These are phyloP conservation scores for Porcisia deanei DNA, from an alignment of 208 protist species.

Conservation along the genomic window DNA sequence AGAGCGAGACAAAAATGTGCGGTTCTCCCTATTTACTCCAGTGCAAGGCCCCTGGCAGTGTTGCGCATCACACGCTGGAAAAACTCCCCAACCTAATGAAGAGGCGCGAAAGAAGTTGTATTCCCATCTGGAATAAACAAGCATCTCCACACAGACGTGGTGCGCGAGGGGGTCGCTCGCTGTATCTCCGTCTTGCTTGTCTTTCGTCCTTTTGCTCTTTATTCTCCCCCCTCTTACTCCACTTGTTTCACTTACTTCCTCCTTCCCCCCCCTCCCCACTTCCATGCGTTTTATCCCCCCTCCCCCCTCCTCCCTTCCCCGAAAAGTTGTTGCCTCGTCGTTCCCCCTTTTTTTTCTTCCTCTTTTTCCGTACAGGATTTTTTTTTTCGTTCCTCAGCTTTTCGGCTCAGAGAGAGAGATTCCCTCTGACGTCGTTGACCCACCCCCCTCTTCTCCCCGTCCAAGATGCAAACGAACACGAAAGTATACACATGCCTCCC, in stretches of 20 bases:
- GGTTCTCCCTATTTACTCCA: background rate
- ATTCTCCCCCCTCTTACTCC: background rate
- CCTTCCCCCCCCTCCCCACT: background rate
- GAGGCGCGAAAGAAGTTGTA: background rate
- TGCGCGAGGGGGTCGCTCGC: background rate
- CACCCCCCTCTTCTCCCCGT: background rate
- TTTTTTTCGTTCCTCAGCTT: background rate
- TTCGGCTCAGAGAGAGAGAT: background rate
- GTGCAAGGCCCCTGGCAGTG: background rate
- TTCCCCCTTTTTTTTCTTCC: background rate
- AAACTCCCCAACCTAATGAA: background rate
- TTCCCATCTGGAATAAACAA: background rate
- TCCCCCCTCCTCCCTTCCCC: background rate
- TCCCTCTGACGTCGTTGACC: background rate
- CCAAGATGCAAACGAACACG: background rate
- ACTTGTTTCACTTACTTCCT: background rate
- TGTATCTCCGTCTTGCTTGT: background rate
- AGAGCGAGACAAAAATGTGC: background rate
- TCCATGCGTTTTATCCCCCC: background rate
- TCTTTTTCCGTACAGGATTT: background rate
- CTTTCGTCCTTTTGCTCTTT: background rate
- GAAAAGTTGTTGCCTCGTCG: background rate
- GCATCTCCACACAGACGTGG: background rate
- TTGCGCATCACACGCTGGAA: background rate
- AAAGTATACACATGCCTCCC: background rate